Evolutionary conservation across 2,329 filamentous ascomycete genomes (phyloP), one percentile per base, ranked within the genome.

Genomic region (Grosmannia serpens): DNA sequence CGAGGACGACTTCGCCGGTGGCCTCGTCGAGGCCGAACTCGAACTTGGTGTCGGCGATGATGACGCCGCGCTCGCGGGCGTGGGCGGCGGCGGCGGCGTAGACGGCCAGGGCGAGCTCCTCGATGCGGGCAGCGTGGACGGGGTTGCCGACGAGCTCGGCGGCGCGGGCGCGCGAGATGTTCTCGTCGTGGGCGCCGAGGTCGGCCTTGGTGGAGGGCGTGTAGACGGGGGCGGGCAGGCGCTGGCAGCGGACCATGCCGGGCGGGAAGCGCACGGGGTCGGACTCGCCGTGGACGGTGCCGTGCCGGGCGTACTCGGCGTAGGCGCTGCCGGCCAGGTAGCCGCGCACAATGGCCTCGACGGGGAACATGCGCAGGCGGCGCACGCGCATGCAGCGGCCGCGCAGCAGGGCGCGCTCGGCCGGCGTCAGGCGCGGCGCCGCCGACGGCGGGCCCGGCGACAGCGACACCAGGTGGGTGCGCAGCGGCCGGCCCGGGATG

Each of bases 291-390:
- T 95, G 89, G 20, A 95, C 87, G 1, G 89, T 95, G 56, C 88
- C 87, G 24, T 73, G 77, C 63, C 80, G 78, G 68, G 82, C 75
- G 75, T 94, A 80, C 74, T 95, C 90, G 46, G 78, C 78, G 87
- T 89, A 95, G 0, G 88, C 90, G 52, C 84, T 88, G 50, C 91
- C 91, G 7, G 91, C 91, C 69, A 96, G 84, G 75, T 95, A 95
- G 64, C 91, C 91, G 59, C 90, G 84, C n/a, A 95, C 88, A 63
- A 92, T 92, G 50, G 85, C 87, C 73, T 92, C 88, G 62, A 95
- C 78, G 27, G 88, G 88, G 60, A 95, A 83, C 62, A 94, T 83
- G 65, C 85, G 81, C 59, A 90, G 78, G 63, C 83, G 83, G 62
- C 85, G 83, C 58, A 92, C 87, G 64, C 84, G 81, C 90, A 95